Base-by-base conservation (phyloP, 2,329 filamentous ascomycete genomes). In the Boeremia lycopersici region DNA sequence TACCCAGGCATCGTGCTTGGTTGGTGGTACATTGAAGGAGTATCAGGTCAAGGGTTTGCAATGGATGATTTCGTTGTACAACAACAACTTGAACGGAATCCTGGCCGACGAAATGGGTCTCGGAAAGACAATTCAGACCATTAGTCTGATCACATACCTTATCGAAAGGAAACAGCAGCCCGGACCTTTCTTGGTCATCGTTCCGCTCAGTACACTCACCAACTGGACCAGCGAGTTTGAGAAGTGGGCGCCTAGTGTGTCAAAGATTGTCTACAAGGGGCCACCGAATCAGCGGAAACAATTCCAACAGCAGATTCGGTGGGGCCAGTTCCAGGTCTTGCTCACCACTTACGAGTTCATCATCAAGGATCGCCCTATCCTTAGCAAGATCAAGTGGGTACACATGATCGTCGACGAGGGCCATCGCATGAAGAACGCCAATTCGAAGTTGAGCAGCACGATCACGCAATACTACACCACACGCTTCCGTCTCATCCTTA, bases 371-470 rank as follows among this genome's bases (percentile, higher is more conserved):
- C 87, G 95, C 31, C 93, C 93, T 0, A 83, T 99, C 64, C 80
- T 99, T 11, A 96, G 91, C 81, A 98, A 98, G 82, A 93, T 99
- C 78, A 98, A 98, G 78, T 99, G 95, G 95, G 89, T 97, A 68
- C 95, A 99, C 79, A 98, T 99, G 95, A 98, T 99, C 68, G 95
- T 99, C 63, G 95, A 99, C 69, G 95, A 99, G 81, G 95, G 95
- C 78, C 95, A 99, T 77, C 92, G 95, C 74, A 99, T 99, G 95
- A 99, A 99, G 85, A 99, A 99, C 77, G 84, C 91, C 28, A 89
- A 95, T 66, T 99, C 95, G 9, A 99, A 99, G 79, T 84, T 99
- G 65, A 97, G 91, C 76, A 91, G 88, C 63, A 98, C 95, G 4
- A 91, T 99, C 62, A 93, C 93, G 33, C 87, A 92, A 59, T 98